Base-by-base conservation (phyloP, 2,329 filamentous ascomycete genomes). In the Botryotinia narcissicola region DNA sequence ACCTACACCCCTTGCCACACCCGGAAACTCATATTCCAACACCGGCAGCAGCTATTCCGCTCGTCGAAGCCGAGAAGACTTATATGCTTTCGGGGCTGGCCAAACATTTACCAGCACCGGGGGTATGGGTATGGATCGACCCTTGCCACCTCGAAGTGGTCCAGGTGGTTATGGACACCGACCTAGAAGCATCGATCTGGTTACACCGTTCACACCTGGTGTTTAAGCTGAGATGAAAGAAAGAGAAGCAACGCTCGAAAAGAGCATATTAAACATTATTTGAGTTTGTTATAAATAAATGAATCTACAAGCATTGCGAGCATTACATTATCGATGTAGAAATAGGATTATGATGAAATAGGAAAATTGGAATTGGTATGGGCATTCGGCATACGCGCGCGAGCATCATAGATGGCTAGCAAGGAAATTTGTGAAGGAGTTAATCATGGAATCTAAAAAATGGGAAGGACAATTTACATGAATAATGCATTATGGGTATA, bases 151-250 rank as follows among this genome's bases (percentile, higher is more conserved):
- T 16, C 85, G 89, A 66, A 84, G 74, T 60, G 78, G 86, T 68
- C 87, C 88, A 5, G 83, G 85, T 54, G 83, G 84, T 57, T 88
- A 78, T 51, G 88, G 81, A 84, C 87, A 76, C 75, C 84, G 89
- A 64, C 87, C 88, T 48, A 89, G 87, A 82, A 90, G 88, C 82
- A 89, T 90, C 77, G 88, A 91, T 82, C 84, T 91, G 35, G 88
- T 91, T 62, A 90, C 88, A 69, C 89, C 89, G 40, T 79, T 77
- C 71, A 75, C 74, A 37, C 22, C 62, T 40, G 70, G 70, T 32
- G 32, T 72, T 16, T 72, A 29, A 72, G 35, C 5, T 3, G 1
- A 35, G n/a, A 35, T 4, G 32, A n/a, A n/a, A 46, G 22, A 7
- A 42, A 9, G 22, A 48, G 14, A 57, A 57, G 14, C 22, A 3